Percentiles rank a stretch among this genome's conserved stretches.
phyloP scores from a whole-genome alignment of 345 rosid genomes.

The Citrus hindsii region DNA sequence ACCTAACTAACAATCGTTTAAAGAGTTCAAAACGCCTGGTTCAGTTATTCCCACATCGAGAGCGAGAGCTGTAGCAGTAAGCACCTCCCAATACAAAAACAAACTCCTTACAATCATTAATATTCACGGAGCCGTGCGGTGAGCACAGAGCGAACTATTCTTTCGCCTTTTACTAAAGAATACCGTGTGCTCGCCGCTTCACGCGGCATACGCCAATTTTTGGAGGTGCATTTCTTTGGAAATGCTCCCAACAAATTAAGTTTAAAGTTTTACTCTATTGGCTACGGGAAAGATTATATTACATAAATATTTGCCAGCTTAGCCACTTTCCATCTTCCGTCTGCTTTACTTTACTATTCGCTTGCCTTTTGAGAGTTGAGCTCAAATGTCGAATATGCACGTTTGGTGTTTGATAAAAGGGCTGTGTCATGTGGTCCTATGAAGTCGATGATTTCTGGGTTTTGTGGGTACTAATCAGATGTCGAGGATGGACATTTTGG shows the following conservation, averaged over 20 bases:
- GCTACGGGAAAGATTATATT: too few relatives aligned
- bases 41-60: neutral
- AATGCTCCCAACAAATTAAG: neutral
- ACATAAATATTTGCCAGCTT: too few relatives aligned
- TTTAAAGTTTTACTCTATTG: too few relatives aligned
- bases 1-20: too few relatives aligned
- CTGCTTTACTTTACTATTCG: too few relatives aligned
- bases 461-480: too few relatives aligned
- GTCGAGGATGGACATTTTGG: neutral
- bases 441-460: too few relatives aligned
- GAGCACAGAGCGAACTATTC: conserved; percentile 43
- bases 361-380: too few relatives aligned
- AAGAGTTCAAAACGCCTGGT: too few relatives aligned
- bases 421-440: neutral
- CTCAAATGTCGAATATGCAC: neutral
- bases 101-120: accelerated
- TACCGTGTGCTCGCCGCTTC: conserved; percentile 26
- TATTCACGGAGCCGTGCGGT: conserved; percentile 18
- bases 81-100: neutral
- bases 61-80: too few relatives aligned
- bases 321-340: too few relatives aligned
- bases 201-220: neutral
- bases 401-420: neutral
- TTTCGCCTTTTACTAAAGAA: conserved; percentile 60
- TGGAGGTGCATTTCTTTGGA: neutral